Conservation (phyloP, 2,329 filamentous ascomycete species). For the Alternaria infectoria region DNA sequence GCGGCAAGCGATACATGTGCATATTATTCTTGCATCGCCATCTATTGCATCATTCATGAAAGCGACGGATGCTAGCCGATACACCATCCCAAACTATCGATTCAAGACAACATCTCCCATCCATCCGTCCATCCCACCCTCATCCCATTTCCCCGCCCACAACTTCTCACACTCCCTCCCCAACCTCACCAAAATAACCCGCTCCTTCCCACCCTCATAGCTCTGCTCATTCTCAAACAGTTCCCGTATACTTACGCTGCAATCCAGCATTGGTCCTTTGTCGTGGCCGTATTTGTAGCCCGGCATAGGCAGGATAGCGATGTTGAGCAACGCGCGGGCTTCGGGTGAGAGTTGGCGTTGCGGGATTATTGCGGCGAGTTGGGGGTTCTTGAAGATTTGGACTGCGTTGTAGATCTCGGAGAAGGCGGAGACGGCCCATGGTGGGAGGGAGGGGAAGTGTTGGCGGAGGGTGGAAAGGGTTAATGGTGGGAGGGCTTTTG, state of each 20-base stretch:
- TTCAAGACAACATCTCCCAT: not conserved
- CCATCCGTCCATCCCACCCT: not conserved
- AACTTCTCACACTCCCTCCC: not conserved
- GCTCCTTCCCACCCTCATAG: not conserved
- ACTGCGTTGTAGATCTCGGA: not conserved
- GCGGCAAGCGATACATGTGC: not conserved
- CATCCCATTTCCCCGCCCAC: not conserved
- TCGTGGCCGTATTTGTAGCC: not conserved
- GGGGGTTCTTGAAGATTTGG: not conserved
- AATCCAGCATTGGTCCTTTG: not conserved
- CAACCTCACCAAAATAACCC: not conserved
- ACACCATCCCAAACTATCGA: not conserved
- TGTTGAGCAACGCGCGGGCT: not conserved
- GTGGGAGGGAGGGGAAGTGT: not conserved
- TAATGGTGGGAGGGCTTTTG: not conserved
- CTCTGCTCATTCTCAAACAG: not conserved
- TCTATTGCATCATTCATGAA: not conserved
- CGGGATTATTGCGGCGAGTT: not conserved
- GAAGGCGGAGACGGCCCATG: not conserved
- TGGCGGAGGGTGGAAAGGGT: not conserved
- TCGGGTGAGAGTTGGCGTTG: not conserved
- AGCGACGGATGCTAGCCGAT: not conserved
- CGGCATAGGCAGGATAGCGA: not conserved
- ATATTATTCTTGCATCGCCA: not conserved
- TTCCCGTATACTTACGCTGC: not conserved